These are phyloP conservation scores for Tetracentron sinense DNA, from an alignment of 164 flowering plant genomes.

Conservation along the genomic window DNA sequence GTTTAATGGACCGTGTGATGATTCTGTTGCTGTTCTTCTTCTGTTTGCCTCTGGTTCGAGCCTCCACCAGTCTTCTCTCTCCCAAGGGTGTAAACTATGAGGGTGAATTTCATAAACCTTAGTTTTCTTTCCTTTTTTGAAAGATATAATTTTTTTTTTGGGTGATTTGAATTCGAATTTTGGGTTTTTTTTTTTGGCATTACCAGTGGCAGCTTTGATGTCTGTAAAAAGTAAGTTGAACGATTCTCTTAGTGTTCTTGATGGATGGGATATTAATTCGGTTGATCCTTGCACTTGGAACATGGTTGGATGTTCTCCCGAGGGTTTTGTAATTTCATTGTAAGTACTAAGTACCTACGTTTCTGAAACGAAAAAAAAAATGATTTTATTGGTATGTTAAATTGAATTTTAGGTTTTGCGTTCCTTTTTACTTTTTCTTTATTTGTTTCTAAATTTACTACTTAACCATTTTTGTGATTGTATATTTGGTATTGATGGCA, in stretches of 20 bases:
- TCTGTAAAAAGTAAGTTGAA: constrained; percentile 70
- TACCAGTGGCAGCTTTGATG: constrained; percentile 90
- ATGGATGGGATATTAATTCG: constrained; percentile 96
- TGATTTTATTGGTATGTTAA: too few relatives aligned
- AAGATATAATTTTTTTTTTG: neutral
- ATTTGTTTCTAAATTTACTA: too few relatives aligned
- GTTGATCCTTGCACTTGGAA: constrained; percentile 99
- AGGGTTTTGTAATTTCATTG: constrained; percentile 86
- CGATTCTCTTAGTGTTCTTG: constrained; percentile 51
- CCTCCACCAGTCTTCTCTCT: constrained; percentile 63
- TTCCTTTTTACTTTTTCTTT: neutral
- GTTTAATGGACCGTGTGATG: constrained; percentile 24
- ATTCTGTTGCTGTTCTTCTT: constrained; percentile 20
- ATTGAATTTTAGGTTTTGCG: too few relatives aligned
- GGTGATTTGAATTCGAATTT: neutral
- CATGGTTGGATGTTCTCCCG: constrained; percentile 81
- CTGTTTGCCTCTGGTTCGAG: constrained; percentile 22
- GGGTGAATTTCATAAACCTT: constrained; percentile 37
- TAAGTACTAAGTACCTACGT: constrained; percentile 45
- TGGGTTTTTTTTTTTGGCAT: neutral
- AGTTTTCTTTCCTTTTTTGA: neutral
- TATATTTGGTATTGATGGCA: constrained; percentile 22
- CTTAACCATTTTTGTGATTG: neutral
- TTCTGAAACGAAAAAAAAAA: too few relatives aligned
- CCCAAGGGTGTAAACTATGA: constrained; percentile 97